phyloP scores from a whole-genome alignment of 2,329 filamentous ascomycete genomes.

The Ophiocordyceps robertsii region DNA sequence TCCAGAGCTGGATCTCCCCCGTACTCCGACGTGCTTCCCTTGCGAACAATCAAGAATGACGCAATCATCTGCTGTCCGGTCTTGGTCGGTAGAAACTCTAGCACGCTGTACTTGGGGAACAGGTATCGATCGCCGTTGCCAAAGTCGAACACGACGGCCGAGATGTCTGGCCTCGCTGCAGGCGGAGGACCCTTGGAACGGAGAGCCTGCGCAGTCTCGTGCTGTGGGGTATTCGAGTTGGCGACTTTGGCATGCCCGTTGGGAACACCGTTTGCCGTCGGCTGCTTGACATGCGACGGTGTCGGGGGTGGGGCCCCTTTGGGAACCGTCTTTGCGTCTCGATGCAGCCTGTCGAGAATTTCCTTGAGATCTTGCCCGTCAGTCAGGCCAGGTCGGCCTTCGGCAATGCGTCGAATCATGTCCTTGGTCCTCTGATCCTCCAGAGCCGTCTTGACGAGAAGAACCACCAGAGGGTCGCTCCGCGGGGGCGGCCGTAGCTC shows the following conservation, averaged over 20 bases:
- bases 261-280: conserved; percentile 15
- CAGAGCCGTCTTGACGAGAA: conserved; percentile 42
- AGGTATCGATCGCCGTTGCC: conserved; percentile 62
- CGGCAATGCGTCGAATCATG: conserved; percentile 40
- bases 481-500: conserved; percentile 39
- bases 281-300: conserved; percentile 15
- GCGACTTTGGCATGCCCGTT: conserved; percentile 16
- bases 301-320: conserved; percentile 13
- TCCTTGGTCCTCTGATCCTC: conserved; percentile 35
- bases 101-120: conserved; percentile 65
- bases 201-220: conserved; percentile 36
- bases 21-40: conserved; percentile 53
- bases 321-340: conserved; percentile 24
- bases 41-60: conserved; percentile 66
- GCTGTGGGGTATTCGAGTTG: conserved; percentile 5
- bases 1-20: conserved; percentile 50
- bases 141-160: conserved; percentile 59
- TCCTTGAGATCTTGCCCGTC: conserved; percentile 42
- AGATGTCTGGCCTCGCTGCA: conserved; percentile 42
- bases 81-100: conserved; percentile 46
- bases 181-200: conserved; percentile 47
- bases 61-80: conserved; percentile 50
- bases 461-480: conserved; percentile 41
- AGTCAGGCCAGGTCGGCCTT: conserved; percentile 33
- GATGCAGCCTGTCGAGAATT: conserved; percentile 33